A percentile compares a stretch with the other conserved stretches of the same genome.
Evolutionary conservation across 2,329 filamentous ascomycete genomes (phyloP).

Genomic region (Nigrograna mackinnonii): DNA sequence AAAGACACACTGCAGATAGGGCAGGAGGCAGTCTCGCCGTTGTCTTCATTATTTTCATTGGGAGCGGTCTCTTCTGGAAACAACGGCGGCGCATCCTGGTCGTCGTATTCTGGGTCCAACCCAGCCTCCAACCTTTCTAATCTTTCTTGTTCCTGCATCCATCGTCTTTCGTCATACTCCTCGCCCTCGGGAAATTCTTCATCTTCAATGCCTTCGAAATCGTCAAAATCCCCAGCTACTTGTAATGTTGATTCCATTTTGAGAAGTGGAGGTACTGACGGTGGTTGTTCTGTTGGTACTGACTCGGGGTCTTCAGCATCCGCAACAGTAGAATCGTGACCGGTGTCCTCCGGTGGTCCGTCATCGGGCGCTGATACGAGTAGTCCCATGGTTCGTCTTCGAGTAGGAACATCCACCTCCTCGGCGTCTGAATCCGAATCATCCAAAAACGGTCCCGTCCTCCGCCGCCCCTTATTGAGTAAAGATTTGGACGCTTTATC

Average conservation of each 20-base stretch:
- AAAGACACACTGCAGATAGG: constrained; percentile 77
- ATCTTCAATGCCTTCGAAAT: constrained; percentile 63
- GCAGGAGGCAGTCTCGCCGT: constrained; percentile 51
- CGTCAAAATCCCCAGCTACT: constrained; percentile 53
- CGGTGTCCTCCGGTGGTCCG: neutral
- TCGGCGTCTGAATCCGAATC: constrained; percentile 67
- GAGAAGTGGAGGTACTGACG: constrained; percentile 29
- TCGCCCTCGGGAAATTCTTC: constrained; percentile 60
- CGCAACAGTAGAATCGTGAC: constrained; percentile 3
- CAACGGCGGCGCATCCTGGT: constrained; percentile 52
- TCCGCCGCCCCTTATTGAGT: no score
- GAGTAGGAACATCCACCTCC: constrained; percentile 8
- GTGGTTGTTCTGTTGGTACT: neutral
- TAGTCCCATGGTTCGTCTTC: constrained; percentile 10
- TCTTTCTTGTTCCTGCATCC: constrained; percentile 71
- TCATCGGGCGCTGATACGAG: no score
- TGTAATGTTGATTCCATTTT: constrained; percentile 54
- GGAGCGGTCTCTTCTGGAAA: constrained; percentile 31
- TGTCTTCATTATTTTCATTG: constrained; percentile 18
- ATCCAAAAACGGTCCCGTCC: constrained; percentile 68
- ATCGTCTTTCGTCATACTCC: constrained; percentile 59
- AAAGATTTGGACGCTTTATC: no score
- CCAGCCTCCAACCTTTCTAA: constrained; percentile 55
- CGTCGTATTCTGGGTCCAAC: constrained; percentile 49
- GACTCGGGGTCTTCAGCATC: neutral